These are phyloP conservation scores for Penicillium samsonianum DNA, from an alignment of 495 filamentous ascomycete genomes.

Conservation along the genomic window DNA sequence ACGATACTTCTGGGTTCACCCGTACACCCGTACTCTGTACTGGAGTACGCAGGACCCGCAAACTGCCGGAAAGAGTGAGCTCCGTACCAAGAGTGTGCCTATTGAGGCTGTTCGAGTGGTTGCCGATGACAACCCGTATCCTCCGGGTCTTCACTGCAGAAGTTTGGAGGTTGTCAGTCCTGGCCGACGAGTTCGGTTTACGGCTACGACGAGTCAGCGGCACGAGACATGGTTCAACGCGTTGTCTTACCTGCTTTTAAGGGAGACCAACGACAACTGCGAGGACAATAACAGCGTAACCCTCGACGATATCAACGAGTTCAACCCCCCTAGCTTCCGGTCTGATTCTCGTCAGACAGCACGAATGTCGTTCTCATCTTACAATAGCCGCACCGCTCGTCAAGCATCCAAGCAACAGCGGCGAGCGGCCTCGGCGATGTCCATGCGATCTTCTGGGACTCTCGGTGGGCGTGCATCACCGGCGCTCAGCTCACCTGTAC, in stretches of 20 bases:
- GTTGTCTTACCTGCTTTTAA: slow-evolving; percentile 84
- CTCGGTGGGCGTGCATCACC: slow-evolving; percentile 46
- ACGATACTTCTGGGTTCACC: slow-evolving; percentile 98
- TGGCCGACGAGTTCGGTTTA: slow-evolving; percentile 85
- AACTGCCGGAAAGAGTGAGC: slow-evolving; percentile 69
- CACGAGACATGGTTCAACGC: slow-evolving; percentile 99
- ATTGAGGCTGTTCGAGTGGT: slow-evolving; percentile 93
- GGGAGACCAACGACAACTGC: slow-evolving; percentile 61
- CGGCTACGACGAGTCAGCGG: slow-evolving; percentile 86
- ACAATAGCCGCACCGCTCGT: slow-evolving; percentile 70
- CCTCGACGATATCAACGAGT: slow-evolving; percentile 81
- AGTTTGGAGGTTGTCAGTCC: slow-evolving; percentile 89
- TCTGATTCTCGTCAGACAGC: slow-evolving; percentile 57
- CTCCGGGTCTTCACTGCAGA: slow-evolving; percentile 90
- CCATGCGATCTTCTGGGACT: slow-evolving; percentile 45
- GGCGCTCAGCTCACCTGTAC: slow-evolving; percentile 44
- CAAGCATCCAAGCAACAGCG: slow-evolving; percentile 55
- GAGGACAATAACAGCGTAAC: slow-evolving; percentile 64
- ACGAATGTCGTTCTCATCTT: slow-evolving; percentile 75
- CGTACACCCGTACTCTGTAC: slow-evolving; percentile 94
- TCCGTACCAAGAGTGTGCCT: slow-evolving; percentile 89
- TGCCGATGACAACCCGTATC: slow-evolving; percentile 94
- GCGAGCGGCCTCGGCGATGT: slow-evolving; percentile 48
- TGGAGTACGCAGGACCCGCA: slow-evolving; percentile 93
- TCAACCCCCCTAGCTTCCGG: slow-evolving; percentile 75